Percentiles rank a stretch among this genome's conserved stretches.
These are phyloP conservation scores for Phycomyces nitens DNA, from an alignment of 192 early-diverging fungal species.

Conservation along the genomic window DNA sequence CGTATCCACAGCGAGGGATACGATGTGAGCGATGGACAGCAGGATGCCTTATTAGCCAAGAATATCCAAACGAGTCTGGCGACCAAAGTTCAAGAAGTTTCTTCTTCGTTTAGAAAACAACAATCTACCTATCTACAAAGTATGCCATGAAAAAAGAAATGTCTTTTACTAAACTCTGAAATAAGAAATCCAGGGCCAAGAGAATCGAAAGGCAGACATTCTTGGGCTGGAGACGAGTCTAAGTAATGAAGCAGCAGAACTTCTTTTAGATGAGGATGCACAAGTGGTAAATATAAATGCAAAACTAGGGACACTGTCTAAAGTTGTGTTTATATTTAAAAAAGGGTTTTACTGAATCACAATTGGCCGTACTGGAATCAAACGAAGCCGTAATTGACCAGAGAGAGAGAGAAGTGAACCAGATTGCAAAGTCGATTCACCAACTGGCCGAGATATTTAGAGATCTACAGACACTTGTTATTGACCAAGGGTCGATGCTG, in stretches of 20 bases:
- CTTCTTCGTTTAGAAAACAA: constrained; percentile 75
- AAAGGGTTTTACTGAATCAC: constrained; percentile 84
- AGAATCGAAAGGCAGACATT: constrained; percentile 34
- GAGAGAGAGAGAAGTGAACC: constrained; percentile 87
- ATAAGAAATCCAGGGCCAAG: constrained; percentile 39
- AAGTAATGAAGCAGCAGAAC: constrained; percentile 30
- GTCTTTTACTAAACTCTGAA: background rate
- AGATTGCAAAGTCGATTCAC: constrained; percentile 89
- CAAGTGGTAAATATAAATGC: constrained; percentile 38
- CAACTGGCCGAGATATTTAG: constrained; percentile 88
- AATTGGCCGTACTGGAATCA: constrained; percentile 69
- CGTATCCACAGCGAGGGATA: constrained; percentile 54
- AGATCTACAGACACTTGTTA: constrained; percentile 92
- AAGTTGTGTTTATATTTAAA: background rate
- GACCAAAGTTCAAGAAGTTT: constrained; percentile 83
- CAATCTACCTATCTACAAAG: constrained; percentile 89
- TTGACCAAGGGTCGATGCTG: constrained; percentile 95
- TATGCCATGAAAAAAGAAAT: constrained; percentile 36
- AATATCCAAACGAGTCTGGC: constrained; percentile 93
- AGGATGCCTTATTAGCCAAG: constrained; percentile 63
- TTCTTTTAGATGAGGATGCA: constrained; percentile 35
- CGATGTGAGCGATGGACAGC: constrained; percentile 40
- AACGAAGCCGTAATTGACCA: constrained; percentile 77
- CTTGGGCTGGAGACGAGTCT: constrained; percentile 28
- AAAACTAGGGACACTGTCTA: too few species aligned